phyloP scores from a whole-genome alignment of 179 eudicot species.

The Beta macrorhiza region DNA sequence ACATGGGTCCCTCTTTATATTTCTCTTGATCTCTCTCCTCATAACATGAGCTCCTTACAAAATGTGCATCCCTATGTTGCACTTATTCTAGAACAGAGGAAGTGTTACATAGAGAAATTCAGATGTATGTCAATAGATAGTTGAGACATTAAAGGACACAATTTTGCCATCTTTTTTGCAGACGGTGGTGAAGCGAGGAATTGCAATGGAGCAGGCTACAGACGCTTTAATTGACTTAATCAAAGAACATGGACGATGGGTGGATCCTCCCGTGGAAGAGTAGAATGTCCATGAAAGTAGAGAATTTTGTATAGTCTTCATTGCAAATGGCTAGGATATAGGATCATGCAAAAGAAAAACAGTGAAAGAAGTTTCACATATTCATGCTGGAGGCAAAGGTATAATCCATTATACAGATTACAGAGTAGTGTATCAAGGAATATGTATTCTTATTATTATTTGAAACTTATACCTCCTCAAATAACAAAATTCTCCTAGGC shows the following conservation, averaged over 20 bases:
- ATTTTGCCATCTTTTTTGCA: conserved; percentile 28
- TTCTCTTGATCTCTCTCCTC: too few species aligned
- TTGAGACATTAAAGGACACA: neutral
- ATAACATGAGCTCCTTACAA: too few species aligned
- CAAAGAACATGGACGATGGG: conserved; percentile 93
- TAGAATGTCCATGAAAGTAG: conserved; percentile 15
- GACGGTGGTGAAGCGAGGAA: conserved; percentile 89
- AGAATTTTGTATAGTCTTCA: conserved; percentile 17
- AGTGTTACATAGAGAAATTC: too few species aligned
- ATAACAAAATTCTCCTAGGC: too few species aligned
- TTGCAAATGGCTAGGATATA: neutral
- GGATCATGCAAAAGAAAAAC: neutral
- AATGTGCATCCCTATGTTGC: too few species aligned
- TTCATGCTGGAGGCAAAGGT: neutral
- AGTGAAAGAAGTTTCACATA: neutral
- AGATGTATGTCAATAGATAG: too few species aligned
- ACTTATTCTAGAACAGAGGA: too few species aligned
- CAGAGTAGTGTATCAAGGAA: too few species aligned
- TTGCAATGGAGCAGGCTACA: conserved; percentile 90
- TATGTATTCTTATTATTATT: too few species aligned
- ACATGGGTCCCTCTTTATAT: too few species aligned
- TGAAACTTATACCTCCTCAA: too few species aligned
- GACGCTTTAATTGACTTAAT: conserved; percentile 90
- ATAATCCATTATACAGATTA: too few species aligned
- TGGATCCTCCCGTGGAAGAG: conserved; percentile 74